phyloP scores from a whole-genome alignment of 257 asterid species.

The Marsdenia floribunda region DNA sequence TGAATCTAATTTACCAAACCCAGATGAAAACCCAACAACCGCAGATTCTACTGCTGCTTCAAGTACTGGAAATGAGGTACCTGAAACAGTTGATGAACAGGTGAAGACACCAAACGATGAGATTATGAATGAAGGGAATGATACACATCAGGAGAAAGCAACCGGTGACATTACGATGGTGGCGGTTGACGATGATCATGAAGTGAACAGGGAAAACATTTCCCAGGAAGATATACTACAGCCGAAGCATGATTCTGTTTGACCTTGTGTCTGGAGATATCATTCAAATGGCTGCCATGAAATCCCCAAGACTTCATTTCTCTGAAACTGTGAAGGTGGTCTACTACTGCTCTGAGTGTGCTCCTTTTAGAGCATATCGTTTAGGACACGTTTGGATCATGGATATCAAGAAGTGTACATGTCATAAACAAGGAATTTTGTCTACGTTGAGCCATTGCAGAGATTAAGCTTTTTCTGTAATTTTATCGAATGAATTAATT shows the following conservation, averaged over 20 bases:
- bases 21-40: background rate
- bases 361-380: no score
- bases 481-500: no score
- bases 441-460: no score
- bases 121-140: background rate
- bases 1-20: background rate
- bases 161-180: background rate
- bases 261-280: no score
- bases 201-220: background rate
- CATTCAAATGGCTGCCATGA: no score
- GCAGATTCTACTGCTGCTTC: background rate
- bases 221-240: background rate
- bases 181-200: background rate
- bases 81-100: constrained; percentile 9
- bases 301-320: no score
- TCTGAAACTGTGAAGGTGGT: no score
- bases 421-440: no score
- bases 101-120: background rate
- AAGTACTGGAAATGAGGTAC: background rate
- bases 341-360: no score
- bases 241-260: background rate
- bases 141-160: background rate
- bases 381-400: no score
- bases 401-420: no score
- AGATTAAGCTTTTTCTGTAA: no score